Percentiles rank a stretch among this genome's conserved stretches.
phyloP scores from a whole-genome alignment of 768 basidiomycete species.

The Pilatotrama ljubarskyi region DNA sequence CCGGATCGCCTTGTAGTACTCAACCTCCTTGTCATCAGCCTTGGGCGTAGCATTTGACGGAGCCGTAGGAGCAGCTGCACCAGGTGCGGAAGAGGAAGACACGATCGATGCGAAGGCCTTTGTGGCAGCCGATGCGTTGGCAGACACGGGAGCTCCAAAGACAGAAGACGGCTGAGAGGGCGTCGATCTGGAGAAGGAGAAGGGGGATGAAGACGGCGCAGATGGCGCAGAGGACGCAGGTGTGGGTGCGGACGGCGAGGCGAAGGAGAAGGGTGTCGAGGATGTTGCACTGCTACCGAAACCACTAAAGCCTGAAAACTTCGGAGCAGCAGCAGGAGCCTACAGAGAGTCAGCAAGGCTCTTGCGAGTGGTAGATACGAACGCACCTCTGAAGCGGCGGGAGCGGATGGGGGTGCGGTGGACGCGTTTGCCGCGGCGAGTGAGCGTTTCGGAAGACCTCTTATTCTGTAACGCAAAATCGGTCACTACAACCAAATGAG shows the following conservation, averaged over 20 bases:
- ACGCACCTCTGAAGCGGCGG: slow-evolving; percentile 23
- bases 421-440: slow-evolving; percentile 21
- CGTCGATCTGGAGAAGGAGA: slow-evolving; percentile 11
- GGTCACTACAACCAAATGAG: not conserved
- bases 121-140: slow-evolving; percentile 46
- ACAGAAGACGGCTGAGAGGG: slow-evolving; percentile 15
- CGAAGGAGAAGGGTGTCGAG: slow-evolving; percentile 43
- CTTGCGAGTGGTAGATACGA: not conserved
- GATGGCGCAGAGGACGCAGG: slow-evolving; percentile 26
- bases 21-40: slow-evolving; percentile 39
- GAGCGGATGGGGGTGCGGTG: slow-evolving; percentile 9
- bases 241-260: slow-evolving; percentile 30
- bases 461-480: slow-evolving; percentile 51
- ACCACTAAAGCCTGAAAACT: slow-evolving; percentile 53
- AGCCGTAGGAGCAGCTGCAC: slow-evolving; percentile 19
- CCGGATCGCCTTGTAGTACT: slow-evolving; percentile 70
- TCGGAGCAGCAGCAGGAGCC: slow-evolving; percentile 32
- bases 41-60: slow-evolving; percentile 7
- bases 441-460: slow-evolving; percentile 58
- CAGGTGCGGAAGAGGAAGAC: slow-evolving; percentile 20
- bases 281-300: slow-evolving; percentile 43
- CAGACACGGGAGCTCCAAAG: slow-evolving; percentile 29
- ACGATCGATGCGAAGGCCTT: slow-evolving; percentile 55
- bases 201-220: slow-evolving; percentile 19
- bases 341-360: not conserved